Evolutionary conservation across 83 land plant species (phyloP), one percentile per base, ranked within the genome.

Genomic region (Picea engelmannii): DNA sequence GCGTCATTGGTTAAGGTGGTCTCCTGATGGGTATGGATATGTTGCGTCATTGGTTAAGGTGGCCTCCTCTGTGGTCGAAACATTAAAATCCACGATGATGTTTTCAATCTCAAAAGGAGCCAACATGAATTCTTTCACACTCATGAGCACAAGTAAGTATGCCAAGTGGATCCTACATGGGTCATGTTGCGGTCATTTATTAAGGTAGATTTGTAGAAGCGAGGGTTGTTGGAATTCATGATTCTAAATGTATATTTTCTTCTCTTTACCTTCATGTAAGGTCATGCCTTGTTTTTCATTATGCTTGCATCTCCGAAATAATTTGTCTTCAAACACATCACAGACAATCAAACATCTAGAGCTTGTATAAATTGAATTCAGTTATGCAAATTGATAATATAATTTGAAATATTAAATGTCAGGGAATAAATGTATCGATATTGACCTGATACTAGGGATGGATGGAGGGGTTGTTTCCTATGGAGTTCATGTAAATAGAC

Each of bases 211-310:
- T 60, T 81, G 83, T 81, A 90, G 79, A 87, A 84, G 18, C 91
- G 77, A n/a, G 91, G 86, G 64, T 87, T 89, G 64, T 78, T 81
- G 16, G 76, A 90, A 60, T 81, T 78, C 18, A 85, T 52, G 4
- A 85, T 71, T 44, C 87, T 24, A 78, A 85, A 85, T 25, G 86
- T 40, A 76, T 83, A 78, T 44, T n/a, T 47, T 23, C 76, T 52
- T 6, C 79, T 79, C 68, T 77, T 79, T 31, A 89, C 91, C 12
- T 55, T 58, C 63, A 87, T 12, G 80, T 65, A n/a, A 4, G 96
- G 96, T 95, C 96, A 94, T 0, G 96, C 96, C 78, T 92, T 94
- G 0, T 95, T 95, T 70, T 94, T 94, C 81, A 92, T 95, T 21
- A 94, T 78, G 55, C 91, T 88, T 4, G 82, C 91, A 61, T 94